Percentiles rank a stretch among this genome's conserved stretches.
Evolutionary conservation across 1,284 basidiomycete genomes (phyloP).

Genomic region (Sutorius eximius): DNA sequence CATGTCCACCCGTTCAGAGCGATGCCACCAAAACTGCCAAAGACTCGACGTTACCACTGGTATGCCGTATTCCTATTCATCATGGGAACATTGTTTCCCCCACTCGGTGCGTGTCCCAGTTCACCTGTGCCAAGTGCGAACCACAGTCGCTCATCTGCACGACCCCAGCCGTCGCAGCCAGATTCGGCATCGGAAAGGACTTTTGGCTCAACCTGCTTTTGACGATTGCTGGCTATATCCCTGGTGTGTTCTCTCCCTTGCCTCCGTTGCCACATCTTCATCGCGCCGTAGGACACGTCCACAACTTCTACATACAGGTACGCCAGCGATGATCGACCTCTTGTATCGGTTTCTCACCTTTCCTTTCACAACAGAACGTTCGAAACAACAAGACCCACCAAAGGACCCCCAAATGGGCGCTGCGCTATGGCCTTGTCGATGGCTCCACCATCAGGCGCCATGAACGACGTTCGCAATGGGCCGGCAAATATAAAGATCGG

Average conservation of each 20-base stretch:
- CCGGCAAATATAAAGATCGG: constrained; percentile 81
- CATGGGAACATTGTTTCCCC: constrained; percentile 81
- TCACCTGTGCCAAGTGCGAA: background rate
- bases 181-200: constrained; percentile 91
- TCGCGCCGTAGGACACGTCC: constrained; percentile 62
- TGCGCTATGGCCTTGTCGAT: constrained; percentile 86
- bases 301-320: constrained; percentile 92
- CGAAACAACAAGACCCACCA: constrained; percentile 91
- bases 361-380: constrained; percentile 65
- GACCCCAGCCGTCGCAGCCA: constrained; percentile 80
- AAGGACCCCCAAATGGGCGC: constrained; percentile 93
- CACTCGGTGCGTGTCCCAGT: constrained; percentile 63
- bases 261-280: constrained; percentile 6
- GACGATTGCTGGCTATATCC: constrained; percentile 89
- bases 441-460: constrained; percentile 74
- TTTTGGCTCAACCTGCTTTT: constrained; percentile 92
- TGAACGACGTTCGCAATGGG: constrained; percentile 83
- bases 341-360: constrained; percentile 8
- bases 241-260: constrained; percentile 51
- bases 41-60: constrained; percentile 75
- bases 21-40: constrained; percentile 61
- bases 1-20: constrained; percentile 13
- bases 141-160: constrained; percentile 2
- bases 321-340: constrained; percentile 6
- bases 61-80: constrained; percentile 83